Conservation (phyloP, 352 stramenopile species). For the Globisporangium cystogenes region DNA sequence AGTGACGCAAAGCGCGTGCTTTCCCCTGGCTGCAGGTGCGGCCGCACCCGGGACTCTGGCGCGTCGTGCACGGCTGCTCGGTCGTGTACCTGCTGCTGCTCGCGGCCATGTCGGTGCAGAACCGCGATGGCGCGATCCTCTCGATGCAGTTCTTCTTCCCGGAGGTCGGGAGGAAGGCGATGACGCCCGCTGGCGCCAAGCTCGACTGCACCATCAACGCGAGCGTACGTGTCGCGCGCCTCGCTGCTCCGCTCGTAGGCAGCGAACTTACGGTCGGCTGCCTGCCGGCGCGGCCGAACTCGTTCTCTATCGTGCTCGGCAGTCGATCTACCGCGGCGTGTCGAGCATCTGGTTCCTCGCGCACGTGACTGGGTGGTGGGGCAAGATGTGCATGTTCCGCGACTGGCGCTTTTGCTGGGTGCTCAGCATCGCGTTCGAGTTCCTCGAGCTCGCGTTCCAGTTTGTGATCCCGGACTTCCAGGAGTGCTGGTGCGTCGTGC, state of each 20-base stretch:
- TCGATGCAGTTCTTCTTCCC: conserved; percentile 75
- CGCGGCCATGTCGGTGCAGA: conserved; percentile 65
- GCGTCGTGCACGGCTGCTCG: conserved; percentile 72
- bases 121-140: conserved; percentile 45
- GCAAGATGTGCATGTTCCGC: conserved; percentile 93
- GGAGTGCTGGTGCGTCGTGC: conserved; percentile 79
- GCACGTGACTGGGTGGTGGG: conserved; percentile 86
- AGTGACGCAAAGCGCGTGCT: no score
- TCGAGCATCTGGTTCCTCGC: conserved; percentile 85
- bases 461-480: conserved; percentile 92
- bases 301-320: background rate
- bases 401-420: conserved; percentile 93
- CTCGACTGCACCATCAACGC: conserved; percentile 68
- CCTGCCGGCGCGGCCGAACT: no score
- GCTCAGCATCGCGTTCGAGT: conserved; percentile 87
- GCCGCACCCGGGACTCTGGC: conserved; percentile 72
- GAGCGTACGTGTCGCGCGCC: conserved; percentile 26
- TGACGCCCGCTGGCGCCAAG: conserved; percentile 16
- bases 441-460: conserved; percentile 85
- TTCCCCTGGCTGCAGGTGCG: no score
- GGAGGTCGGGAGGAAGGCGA: conserved; percentile 44
- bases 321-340: conserved; percentile 61
- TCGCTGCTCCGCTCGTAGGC: no score
- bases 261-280: no score
- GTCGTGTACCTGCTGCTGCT: conserved; percentile 76